phyloP scores from a whole-genome alignment of 148 eudicot genomes.

The Cornus suecica region DNA sequence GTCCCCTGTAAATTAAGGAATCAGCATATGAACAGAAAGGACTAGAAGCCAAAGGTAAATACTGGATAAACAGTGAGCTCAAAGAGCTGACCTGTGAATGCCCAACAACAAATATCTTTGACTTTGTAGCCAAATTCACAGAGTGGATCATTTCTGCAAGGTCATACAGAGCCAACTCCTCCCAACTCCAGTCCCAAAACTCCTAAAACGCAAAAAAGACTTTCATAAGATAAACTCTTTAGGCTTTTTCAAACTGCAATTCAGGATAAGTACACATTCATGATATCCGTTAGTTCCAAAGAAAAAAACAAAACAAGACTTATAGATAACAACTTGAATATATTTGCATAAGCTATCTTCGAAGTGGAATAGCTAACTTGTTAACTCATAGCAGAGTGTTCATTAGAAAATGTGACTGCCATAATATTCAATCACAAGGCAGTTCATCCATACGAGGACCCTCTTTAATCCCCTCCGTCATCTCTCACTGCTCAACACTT shows the following conservation, averaged over 20 bases:
- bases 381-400: too few species aligned
- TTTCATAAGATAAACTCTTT: background rate
- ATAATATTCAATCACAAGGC: too few species aligned
- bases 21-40: background rate
- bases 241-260: background rate
- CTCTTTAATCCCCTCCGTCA: too few species aligned
- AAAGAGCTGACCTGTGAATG: slow-evolving; percentile 77
- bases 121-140: slow-evolving; percentile 43
- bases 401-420: too few species aligned
- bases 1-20: slow-evolving; percentile 62
- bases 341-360: background rate
- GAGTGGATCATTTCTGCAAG: slow-evolving; percentile 71
- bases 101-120: slow-evolving; percentile 73
- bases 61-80: background rate
- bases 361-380: too few species aligned
- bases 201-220: slow-evolving; percentile 39
- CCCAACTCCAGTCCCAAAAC: slow-evolving; percentile 99
- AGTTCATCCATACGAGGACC: too few species aligned
- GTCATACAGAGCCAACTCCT: slow-evolving; percentile 83
- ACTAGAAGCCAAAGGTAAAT: background rate
- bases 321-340: background rate
- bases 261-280: slow-evolving; percentile 6
- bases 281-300: background rate
- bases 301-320: background rate
- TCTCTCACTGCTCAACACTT: too few species aligned